Base-by-base conservation (phyloP, 805 yeast species). In the Starmerella bombicola region DNA sequence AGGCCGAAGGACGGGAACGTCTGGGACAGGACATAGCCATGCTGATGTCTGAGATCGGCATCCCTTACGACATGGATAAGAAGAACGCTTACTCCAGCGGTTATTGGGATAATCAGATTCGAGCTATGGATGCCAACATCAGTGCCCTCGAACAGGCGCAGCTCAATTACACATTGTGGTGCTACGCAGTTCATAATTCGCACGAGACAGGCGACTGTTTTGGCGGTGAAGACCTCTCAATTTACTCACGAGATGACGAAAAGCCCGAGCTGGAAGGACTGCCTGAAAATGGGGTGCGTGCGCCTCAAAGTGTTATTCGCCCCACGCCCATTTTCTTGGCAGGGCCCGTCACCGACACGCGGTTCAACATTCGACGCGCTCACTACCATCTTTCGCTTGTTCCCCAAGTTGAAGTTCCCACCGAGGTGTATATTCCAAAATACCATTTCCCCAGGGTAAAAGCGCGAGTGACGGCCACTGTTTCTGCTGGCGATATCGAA, bases 21-120 rank as follows among this genome's bases (percentile, higher is more conserved):
- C 59, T 86, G 28, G 96, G 96, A 3, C 21, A 34, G 17, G n/a
- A n/a, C n/a, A 66, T 84, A 8, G 95, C 96, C 0, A 70, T 80
- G 8, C 61, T 88, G 18, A 76, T 91, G 69, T 74, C 93, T 1
- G 98, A 88, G 59, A 85, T 88, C n/a, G 98, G 98, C 5, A 83
- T 88, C 78, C 97, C 98, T 3, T 83, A 79, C 58, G 95, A 91
- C 58, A 82, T 88, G 95, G 86, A 88, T 59, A 68, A 73, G 43
- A 82, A 80, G 55, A 65, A 62, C 35, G 80, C 95, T 0, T 88
- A 73, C 55, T 57, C 59, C 1, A 67, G 66, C 42, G 85, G 86
- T 1, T 73, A 74, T 46, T 91, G 74, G 58, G 60, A 67, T 8
- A 69, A 82, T 9, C 98, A 91, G 55, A 78, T 79, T 2, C 63